Evolutionary conservation across 176 grass and related monocot genomes (phyloP), one percentile per base, ranked within the genome.

Genomic region (Sorghum bicolor): DNA sequence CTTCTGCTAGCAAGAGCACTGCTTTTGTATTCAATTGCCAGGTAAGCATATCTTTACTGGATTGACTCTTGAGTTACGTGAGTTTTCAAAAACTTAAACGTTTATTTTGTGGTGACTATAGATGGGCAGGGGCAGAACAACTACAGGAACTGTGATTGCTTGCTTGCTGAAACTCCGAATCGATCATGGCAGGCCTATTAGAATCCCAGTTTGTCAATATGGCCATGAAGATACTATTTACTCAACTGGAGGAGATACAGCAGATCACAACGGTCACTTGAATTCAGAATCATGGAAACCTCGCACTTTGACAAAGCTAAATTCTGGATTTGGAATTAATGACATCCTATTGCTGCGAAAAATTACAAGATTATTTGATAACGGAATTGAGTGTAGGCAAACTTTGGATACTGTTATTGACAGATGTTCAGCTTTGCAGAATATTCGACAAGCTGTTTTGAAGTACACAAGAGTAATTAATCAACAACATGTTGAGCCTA

Each of bases 111-210:
- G 78, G 53, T 73, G 70, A 74, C 71, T 77, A 82, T 84, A 98
- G 96, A 96, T 98, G 96, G 96, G 96, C 39, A 92, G 90, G 48
- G 96, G 93, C 45, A 92, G 96, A 93, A 98, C 96, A 79, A 98
- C 93, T 78, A 96, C 93, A 62, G 96, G 96, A 32, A 98, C 96
- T 74, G 93, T 98, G 74, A 98, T 95, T 78, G 93, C 96, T 74
- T 98, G 96, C 72, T 84, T 98, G 24, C 83, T 98, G 47, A 98
- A 89, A 85, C 89, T 94, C 52, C 84, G 91, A 77, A 87, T 95
- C 60, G 91, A 96, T 89, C 68, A 92, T 88, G 96, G 93, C 60
- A 88, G 91, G 64, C 91, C 93, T 85, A 92, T 95, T 79, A 86
- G 83, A 83, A 94, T 98, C 84, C 76, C 83, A n/a, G 14, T 32